Base-by-base conservation (phyloP, 495 filamentous ascomycete species). In the Hyaloscypha variabilis region DNA sequence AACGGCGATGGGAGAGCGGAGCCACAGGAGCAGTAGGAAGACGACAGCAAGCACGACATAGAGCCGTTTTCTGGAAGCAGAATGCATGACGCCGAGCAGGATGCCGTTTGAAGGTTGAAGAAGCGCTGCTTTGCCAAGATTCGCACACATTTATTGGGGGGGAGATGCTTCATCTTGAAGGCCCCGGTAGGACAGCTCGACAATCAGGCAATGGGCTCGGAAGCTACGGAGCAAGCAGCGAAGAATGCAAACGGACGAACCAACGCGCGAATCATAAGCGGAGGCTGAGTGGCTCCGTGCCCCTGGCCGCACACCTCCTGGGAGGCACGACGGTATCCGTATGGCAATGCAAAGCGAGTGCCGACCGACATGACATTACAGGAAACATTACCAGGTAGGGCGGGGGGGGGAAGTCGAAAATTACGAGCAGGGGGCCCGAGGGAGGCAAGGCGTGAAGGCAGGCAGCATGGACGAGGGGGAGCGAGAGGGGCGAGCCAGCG, bases 1-100 rank as follows among this genome's bases (percentile, higher is more conserved):
- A 5, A 73, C 69, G 65, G 68, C 50, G 25, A 77, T 57, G 2
- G 75, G 4, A 5, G 34, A 10, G 29, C 70, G 74, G 39, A 66
- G 63, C 57, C 39, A 68, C 36, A 62, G 17, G 39, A 46, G 8
- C 6, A 46, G 39, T 17, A 46, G 11, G 39, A 46, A 46, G 39
- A 46, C 11, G 39, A 46, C 39, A 17, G 39, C 39, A 46, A 46
- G 39, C 39, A 46, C 39, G 39, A 46, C 39, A 46, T 3, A 46
- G 39, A 46, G 6, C 39, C 3, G 14, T 19, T 19, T 46, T 11
- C 39, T 46, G 11, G 17, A 11, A 46, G 39, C 14, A 14, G 39
- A 46, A 46, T 46, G 39, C 39, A 46, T 46, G 39, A 46, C 39
- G 11, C 39, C 39, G 39, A 46, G 39, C 39, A 46, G 39, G 39